Evolutionary conservation across 139 green algal species (phyloP).

Genomic region (Yamagishiella unicocca): DNA sequence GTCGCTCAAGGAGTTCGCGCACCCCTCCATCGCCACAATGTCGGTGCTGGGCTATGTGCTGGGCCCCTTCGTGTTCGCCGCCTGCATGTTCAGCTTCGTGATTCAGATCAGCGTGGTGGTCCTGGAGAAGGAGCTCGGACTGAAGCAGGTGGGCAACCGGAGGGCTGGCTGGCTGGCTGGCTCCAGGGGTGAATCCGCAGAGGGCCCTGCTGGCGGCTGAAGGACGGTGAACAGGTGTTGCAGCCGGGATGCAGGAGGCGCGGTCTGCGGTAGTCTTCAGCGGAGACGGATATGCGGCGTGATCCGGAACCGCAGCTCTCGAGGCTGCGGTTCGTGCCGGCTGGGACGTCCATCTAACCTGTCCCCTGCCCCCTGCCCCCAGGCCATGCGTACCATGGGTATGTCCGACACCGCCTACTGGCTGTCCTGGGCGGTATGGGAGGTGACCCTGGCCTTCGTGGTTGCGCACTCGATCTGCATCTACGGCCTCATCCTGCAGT

Average conservation of each 20-base stretch:
- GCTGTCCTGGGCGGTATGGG: conserved; percentile 80
- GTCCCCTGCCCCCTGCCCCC: conserved; percentile 57
- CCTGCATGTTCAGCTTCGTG: conserved; percentile 95
- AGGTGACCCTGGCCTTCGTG: conserved; percentile 69
- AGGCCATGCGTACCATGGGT: conserved; percentile 91
- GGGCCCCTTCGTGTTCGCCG: conserved; percentile 93
- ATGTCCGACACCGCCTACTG: conserved; percentile 92
- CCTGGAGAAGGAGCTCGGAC: conserved; percentile 79
- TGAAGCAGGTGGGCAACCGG: conserved; percentile 64
- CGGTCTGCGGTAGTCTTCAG: no score
- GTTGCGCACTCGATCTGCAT: conserved; percentile 79
- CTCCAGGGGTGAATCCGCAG: no score
- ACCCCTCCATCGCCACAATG: conserved; percentile 78
- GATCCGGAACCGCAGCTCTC: no score
- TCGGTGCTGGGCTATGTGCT: conserved; percentile 81
- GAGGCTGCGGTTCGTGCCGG: no score
- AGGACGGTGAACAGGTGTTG: no score
- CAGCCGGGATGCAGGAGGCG: no score
- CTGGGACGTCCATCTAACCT: no score
- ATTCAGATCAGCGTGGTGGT: conserved; percentile 79
- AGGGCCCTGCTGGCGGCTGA: no score
- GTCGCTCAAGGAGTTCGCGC: conserved; percentile 75
- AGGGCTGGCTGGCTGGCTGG: no score
- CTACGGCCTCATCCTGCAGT: conserved; percentile 89
- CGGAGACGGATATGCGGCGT: no score